These are phyloP conservation scores for Brassica napus DNA, from an alignment of 345 rosid species.

Conservation along the genomic window DNA sequence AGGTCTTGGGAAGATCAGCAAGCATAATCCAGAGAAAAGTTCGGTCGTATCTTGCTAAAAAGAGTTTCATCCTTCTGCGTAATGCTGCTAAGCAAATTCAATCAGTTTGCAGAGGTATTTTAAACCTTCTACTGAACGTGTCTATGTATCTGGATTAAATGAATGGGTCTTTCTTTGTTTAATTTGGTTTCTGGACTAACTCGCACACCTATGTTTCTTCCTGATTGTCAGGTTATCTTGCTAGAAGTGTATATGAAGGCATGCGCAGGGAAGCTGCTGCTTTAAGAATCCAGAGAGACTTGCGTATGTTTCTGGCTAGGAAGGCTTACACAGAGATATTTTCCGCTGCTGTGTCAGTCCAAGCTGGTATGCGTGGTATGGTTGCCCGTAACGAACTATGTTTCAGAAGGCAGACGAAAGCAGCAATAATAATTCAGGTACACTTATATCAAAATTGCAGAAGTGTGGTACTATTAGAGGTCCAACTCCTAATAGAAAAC, in stretches of 20 bases:
- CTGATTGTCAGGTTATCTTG: constrained; percentile 69
- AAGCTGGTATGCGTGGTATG: constrained; percentile 94
- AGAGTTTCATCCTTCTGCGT: constrained; percentile 65
- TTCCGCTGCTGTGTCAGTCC: constrained; percentile 70
- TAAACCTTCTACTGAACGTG: neutral
- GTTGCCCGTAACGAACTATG: constrained; percentile 78
- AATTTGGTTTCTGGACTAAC: neutral
- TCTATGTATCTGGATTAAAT: neutral
- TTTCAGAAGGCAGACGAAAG: constrained; percentile 74
- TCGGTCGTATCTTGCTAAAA: constrained; percentile 85
- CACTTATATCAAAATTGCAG: neutral
- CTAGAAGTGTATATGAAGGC: constrained; percentile 63
- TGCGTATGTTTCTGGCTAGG: constrained; percentile 84
- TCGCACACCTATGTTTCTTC: constrained; percentile 4
- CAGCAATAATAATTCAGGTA: constrained; percentile 84
- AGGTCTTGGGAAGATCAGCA: constrained; percentile 72
- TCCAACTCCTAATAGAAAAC: constrained; percentile 16
- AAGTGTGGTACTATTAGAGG: neutral
- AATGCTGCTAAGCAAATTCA: constrained; percentile 71
- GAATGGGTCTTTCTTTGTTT: neutral
- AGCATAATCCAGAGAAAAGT: constrained; percentile 92
- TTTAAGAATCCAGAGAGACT: constrained; percentile 72
- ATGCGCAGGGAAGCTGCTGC: constrained; percentile 84
- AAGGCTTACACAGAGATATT: constrained; percentile 63
- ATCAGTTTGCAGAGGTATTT: constrained; percentile 87